Percentiles rank a stretch among this genome's conserved stretches.
phyloP scores from a whole-genome alignment of 768 basidiomycete genomes.

The Peribolospora kevripleyi region DNA sequence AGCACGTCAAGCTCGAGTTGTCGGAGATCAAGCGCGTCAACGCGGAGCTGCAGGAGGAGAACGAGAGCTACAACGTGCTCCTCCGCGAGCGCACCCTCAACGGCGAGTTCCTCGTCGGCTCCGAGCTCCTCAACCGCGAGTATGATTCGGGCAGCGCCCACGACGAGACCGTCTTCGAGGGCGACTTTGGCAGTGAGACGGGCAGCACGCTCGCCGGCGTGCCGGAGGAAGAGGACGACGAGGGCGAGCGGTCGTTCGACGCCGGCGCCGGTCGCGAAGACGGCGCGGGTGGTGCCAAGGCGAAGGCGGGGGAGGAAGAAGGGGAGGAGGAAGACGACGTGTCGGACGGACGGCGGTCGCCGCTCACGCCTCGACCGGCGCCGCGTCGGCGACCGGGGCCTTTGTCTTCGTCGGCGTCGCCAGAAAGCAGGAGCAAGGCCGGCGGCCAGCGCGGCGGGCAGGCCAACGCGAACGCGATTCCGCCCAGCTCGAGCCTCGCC shows the following conservation, averaged over 20 bases:
- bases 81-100: conserved; percentile 71
- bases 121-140: neutral
- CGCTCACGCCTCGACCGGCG: neutral
- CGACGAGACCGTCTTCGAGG: conserved; percentile 32
- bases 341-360: conserved; percentile 5
- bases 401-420: too few relatives aligned
- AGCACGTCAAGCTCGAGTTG: conserved; percentile 62
- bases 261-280: neutral
- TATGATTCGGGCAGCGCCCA: conserved; percentile 14
- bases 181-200: conserved; percentile 21
- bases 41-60: conserved; percentile 54
- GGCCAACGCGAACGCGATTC: too few relatives aligned
- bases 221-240: conserved; percentile 5
- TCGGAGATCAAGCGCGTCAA: conserved; percentile 72
- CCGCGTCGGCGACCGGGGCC: too few relatives aligned
- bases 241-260: neutral
- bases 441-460: too few relatives aligned
- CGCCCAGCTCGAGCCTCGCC: conserved; percentile 4
- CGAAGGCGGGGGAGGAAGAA: neutral
- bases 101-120: conserved; percentile 29
- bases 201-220: conserved; percentile 1
- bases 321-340: conserved; percentile 2
- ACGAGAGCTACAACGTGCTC: conserved; percentile 87
- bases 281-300: neutral
- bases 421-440: too few relatives aligned